Evolutionary conservation across 495 filamentous ascomycete genomes (phyloP), one percentile per base, ranked within the genome.

Genomic region (Staphylotrichum longicolle): DNA sequence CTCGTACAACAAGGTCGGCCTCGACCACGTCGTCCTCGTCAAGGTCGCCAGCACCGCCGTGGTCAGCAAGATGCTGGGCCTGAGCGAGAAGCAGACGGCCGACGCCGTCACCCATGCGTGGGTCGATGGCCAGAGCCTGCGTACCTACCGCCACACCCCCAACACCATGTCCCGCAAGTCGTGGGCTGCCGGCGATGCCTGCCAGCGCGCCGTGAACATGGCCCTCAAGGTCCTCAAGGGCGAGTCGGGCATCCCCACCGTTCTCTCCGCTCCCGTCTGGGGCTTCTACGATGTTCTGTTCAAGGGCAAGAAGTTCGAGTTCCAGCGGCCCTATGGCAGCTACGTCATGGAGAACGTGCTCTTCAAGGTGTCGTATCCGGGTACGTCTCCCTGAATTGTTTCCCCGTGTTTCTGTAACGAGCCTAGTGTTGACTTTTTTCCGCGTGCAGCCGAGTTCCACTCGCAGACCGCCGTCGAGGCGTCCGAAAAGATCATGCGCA

Each of bases 291-390:
- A 98, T 72, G 92, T 96, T 58, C 82, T 93, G 58, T 98, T 98
- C 83, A 91, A 93, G 81, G 91, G 91, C 77, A 89, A 93, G 71
- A 90, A 89, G 73, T 98, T 98, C 77, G 77, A 90, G 73, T 98
- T 96, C 83, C 94, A 98, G 80, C 86, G 94, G 52, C 86, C 87
- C 48, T 98, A 98, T 71, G 94, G 93, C 67, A 93, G 88, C 82
- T 98, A 98, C 74, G 95, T 98, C 57, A 98, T 98, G 94, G 94
- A 98, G 85, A 98, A 98, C 72, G 90, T 98, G 50, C 88, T 98
- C 51, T 98, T 98, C 84, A 98, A 98, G 83, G 95, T 98, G 45
- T 98, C 94, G 37, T 96, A 96, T 72, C 92, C 92, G 70, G 89
- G 89, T 91, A 76, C 72, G 86, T 77, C 3, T 10, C 51, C 3